Conservation (phyloP, 164 flowering plant species). For the Stephania japonica region DNA sequence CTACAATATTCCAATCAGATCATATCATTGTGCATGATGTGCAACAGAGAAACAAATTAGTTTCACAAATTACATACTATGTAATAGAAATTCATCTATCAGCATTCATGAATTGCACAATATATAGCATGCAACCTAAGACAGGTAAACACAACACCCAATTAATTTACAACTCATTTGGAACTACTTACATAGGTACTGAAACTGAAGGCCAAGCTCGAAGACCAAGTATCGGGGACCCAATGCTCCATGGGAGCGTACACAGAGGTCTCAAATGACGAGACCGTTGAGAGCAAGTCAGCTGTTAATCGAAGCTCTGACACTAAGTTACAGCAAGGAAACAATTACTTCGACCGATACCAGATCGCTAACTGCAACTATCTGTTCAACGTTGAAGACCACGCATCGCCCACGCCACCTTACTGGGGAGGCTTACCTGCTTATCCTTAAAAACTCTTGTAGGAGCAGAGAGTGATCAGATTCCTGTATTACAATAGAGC, state of each 20-base stretch:
- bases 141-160: background rate
- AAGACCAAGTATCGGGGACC: conserved; percentile 31
- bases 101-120: background rate
- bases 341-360: conserved; percentile 4
- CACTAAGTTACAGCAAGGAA: conserved; percentile 10
- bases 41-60: background rate
- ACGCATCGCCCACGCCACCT: conserved; percentile 21
- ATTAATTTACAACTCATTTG: background rate
- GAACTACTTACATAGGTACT: conserved; percentile 10
- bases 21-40: background rate
- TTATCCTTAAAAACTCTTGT: background rate
- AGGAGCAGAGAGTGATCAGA: background rate
- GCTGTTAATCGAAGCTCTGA: conserved; percentile 15
- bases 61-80: background rate
- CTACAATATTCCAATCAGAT: background rate
- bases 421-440: conserved; percentile 15
- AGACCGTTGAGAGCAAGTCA: conserved; percentile 55
- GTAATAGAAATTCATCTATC: background rate
- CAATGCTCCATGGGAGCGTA: conserved; percentile 32
- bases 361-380: conserved; percentile 30
- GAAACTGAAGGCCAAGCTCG: conserved; percentile 28
- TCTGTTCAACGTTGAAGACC: conserved; percentile 28
- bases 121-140: background rate
- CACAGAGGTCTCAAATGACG: conserved; percentile 47
- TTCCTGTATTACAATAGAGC: background rate